phyloP scores from a whole-genome alignment of 1,284 basidiomycete species.

The Ceratobasidium sp. region DNA sequence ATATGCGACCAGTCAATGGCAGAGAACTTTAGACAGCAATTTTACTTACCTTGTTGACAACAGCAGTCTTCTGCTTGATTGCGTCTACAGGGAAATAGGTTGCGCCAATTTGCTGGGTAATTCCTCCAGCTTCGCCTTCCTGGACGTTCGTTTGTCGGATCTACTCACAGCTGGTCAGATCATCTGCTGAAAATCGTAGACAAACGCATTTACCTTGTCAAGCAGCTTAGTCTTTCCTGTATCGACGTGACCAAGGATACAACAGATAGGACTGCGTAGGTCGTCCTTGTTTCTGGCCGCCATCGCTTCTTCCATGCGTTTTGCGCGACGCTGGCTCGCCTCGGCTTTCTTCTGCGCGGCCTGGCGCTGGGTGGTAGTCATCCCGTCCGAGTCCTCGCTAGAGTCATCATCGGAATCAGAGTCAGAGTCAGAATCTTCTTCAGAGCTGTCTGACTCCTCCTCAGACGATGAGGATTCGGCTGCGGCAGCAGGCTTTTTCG shows the following conservation, averaged over 20 bases:
- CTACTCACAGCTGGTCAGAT: slow-evolving; percentile 56
- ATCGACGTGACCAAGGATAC: slow-evolving; percentile 99
- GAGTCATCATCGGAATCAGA: slow-evolving; percentile 63
- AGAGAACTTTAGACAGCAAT: slow-evolving; percentile 15
- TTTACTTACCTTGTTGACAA: slow-evolving; percentile 80
- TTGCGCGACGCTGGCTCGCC: slow-evolving; percentile 81
- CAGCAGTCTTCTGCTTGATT: slow-evolving; percentile 91
- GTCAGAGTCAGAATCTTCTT: slow-evolving; percentile 59
- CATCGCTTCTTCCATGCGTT: slow-evolving; percentile 86
- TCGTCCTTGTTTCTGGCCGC: slow-evolving; percentile 90
- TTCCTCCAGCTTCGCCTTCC: slow-evolving; percentile 99
- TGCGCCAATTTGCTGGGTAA: slow-evolving; percentile 99
- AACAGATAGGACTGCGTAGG: slow-evolving; percentile 96
- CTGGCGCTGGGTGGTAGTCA: slow-evolving; percentile 71
- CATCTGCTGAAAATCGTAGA: neutral
- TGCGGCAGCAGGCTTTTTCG: slow-evolving; percentile 57
- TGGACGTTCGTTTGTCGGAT: slow-evolving; percentile 99
- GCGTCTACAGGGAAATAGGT: slow-evolving; percentile 99
- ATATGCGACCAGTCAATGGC: slow-evolving; percentile 11
- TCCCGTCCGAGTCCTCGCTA: slow-evolving; percentile 63
- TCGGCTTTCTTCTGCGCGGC: slow-evolving; percentile 84
- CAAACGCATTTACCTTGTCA: slow-evolving; percentile 78
- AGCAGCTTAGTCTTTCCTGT: slow-evolving; percentile 99
- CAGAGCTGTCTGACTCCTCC: slow-evolving; percentile 55
- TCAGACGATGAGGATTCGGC: slow-evolving; percentile 50